Percentiles rank a stretch among this genome's conserved stretches.
These are phyloP conservation scores for Komagataella ulmi DNA, from an alignment of 805 yeast genomes.

Conservation along the genomic window DNA sequence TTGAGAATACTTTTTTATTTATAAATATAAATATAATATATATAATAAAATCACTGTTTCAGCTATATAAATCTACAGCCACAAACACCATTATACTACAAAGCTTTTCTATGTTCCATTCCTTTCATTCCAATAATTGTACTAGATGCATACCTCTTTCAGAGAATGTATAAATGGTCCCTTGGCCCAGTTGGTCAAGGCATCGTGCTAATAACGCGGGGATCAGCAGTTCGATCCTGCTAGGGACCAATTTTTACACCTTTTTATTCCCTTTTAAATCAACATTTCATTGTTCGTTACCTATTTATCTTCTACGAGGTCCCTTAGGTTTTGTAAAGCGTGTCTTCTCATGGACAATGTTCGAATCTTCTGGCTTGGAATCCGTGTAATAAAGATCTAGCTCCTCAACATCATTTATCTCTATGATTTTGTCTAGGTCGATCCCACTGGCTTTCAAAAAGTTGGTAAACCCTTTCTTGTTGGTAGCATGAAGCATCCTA, in stretches of 20 bases:
- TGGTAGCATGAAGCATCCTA: constrained; percentile 86
- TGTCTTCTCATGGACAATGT: constrained; percentile 11
- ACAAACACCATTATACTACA: no score
- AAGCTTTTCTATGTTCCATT: no score
- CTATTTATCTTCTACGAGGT: constrained; percentile 39
- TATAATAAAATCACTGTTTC: no score
- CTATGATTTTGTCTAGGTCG: constrained; percentile 35
- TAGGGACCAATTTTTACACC: constrained; percentile 42
- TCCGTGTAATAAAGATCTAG: constrained; percentile 30
- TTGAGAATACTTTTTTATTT: no score
- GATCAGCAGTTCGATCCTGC: constrained; percentile 87
- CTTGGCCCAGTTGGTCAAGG: constrained; percentile 33
- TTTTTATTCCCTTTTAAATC: neutral
- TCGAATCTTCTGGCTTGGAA: constrained; percentile 4
- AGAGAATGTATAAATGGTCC: constrained; percentile 8
- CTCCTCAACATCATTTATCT: constrained; percentile 65
- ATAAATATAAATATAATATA: no score
- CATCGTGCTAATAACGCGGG: constrained; percentile 31
- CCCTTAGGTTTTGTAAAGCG: constrained; percentile 55
- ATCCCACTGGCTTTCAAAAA: constrained; percentile 25
- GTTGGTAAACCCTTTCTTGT: constrained; percentile 45
- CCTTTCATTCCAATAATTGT: neutral
- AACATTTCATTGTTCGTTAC: neutral
- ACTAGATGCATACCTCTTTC: neutral
- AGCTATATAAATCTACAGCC: no score